phyloP scores from a whole-genome alignment of 2,329 filamentous ascomycete genomes.

The Trichophyton mentagrophytes region DNA sequence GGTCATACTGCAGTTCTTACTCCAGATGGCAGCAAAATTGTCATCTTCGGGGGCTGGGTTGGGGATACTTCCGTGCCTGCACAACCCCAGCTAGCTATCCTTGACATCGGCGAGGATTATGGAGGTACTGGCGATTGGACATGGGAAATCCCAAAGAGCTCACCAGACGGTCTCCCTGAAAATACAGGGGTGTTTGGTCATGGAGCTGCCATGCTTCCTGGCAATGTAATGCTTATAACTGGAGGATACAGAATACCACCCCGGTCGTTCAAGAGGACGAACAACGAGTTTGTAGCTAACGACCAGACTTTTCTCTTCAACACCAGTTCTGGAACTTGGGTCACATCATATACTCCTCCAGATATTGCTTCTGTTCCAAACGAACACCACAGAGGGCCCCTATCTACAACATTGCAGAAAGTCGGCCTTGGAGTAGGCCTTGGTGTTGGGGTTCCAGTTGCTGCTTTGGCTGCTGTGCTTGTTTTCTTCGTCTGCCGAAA shows the following conservation, averaged over 20 bases:
- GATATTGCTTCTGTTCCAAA: conserved; percentile 15
- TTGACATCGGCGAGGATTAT: conserved; percentile 63
- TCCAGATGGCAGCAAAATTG: conserved; percentile 61
- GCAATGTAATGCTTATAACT: conserved; percentile 48
- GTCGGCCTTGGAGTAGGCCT: conserved; percentile 53
- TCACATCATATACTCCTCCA: conserved; percentile 43
- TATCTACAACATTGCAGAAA: conserved; percentile 30
- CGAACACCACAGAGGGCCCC: conserved; percentile 13
- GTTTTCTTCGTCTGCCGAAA: conserved; percentile 41
- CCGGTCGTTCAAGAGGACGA: conserved; percentile 27
- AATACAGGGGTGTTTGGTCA: conserved; percentile 48
- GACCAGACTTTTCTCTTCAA: conserved; percentile 47
- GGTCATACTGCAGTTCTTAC: conserved; percentile 78
- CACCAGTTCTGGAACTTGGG: conserved; percentile 47
- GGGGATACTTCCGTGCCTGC: conserved; percentile 66
- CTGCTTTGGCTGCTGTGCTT: conserved; percentile 36
- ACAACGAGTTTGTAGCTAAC: conserved; percentile 24
- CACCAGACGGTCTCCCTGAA: conserved; percentile 29
- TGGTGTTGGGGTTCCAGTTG: conserved; percentile 47
- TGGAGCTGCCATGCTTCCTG: conserved; percentile 48
- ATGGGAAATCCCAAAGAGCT: conserved; percentile 29
- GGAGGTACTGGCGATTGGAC: conserved; percentile 38
- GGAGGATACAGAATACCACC: conserved; percentile 45
- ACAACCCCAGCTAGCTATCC: conserved; percentile 63
- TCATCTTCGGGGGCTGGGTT: conserved; percentile 86